These are phyloP conservation scores for Coniferiporia sulphurascens DNA, from an alignment of 1,284 basidiomycete genomes.

Conservation along the genomic window DNA sequence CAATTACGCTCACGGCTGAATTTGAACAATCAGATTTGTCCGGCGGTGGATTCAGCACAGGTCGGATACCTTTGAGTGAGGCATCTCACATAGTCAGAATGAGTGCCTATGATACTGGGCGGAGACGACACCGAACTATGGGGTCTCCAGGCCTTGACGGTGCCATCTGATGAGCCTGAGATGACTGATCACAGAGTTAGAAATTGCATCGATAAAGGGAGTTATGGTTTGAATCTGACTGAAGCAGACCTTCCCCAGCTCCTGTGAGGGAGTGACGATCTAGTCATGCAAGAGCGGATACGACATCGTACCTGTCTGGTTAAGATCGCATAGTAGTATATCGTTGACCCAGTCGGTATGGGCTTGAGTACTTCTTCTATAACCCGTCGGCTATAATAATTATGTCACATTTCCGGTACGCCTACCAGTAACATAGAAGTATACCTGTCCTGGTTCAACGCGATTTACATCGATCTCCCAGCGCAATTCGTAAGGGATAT, in stretches of 20 bases:
- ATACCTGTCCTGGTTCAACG: conserved; percentile 44
- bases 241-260: background rate
- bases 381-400: conserved; percentile 44
- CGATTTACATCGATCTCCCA: conserved; percentile 71
- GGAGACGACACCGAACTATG: conserved; percentile 55
- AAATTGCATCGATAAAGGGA: background rate
- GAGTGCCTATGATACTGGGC: conserved; percentile 76
- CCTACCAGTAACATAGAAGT: conserved; percentile 23
- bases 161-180: conserved; percentile 94
- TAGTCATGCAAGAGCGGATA: background rate
- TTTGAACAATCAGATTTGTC: conserved; percentile 10
- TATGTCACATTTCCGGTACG: background rate
- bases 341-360: conserved; percentile 98
- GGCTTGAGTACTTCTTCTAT: conserved; percentile 80
- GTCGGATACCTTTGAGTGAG: conserved; percentile 61
- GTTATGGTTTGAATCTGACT: background rate
- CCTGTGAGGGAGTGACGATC: background rate
- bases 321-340: conserved; percentile 85
- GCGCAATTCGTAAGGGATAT: conserved; percentile 61
- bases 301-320: conserved; percentile 69
- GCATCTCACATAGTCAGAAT: conserved; percentile 90
- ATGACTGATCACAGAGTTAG: conserved; percentile 49
- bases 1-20: conserved; percentile 70
- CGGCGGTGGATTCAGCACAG: conserved; percentile 14
- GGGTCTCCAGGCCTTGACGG: conserved; percentile 91